Evolutionary conservation across 768 basidiomycete species (phyloP).

Genomic region (Russula ochroleuca): DNA sequence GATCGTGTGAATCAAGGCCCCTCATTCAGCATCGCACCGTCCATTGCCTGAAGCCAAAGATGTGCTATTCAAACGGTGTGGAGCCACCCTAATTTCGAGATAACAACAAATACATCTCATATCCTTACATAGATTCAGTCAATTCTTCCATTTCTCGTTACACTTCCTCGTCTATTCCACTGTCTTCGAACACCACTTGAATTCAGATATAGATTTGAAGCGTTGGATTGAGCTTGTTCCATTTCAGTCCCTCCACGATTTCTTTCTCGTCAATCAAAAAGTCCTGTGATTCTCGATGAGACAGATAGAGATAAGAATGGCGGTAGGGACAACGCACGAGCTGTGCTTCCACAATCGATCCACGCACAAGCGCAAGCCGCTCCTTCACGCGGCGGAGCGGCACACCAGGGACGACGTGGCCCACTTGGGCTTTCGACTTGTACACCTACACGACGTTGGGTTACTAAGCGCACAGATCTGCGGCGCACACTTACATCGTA

Average conservation of each 20-base stretch:
- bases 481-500: slow-evolving; percentile 55
- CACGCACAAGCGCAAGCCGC: slow-evolving; percentile 62
- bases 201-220: slow-evolving; percentile 72
- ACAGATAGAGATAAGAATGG: neutral
- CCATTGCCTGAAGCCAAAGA: neutral
- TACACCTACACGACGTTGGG: slow-evolving; percentile 47
- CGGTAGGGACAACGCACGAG: slow-evolving; percentile 42
- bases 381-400: slow-evolving; percentile 67
- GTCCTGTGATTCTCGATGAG: slow-evolving; percentile 45
- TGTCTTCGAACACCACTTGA: neutral
- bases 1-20: no score
- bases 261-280: slow-evolving; percentile 80
- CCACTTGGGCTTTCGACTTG: slow-evolving; percentile 69
- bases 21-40: no score
- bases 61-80: neutral
- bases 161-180: neutral
- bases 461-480: neutral
- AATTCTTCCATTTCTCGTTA: neutral
- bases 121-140: neutral
- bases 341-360: slow-evolving; percentile 72
- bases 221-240: slow-evolving; percentile 70
- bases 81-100: neutral
- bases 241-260: slow-evolving; percentile 65
- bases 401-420: slow-evolving; percentile 74
- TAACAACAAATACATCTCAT: neutral